These are phyloP conservation scores for Picea mariana DNA, from an alignment of 83 land plant species.

Conservation along the genomic window DNA sequence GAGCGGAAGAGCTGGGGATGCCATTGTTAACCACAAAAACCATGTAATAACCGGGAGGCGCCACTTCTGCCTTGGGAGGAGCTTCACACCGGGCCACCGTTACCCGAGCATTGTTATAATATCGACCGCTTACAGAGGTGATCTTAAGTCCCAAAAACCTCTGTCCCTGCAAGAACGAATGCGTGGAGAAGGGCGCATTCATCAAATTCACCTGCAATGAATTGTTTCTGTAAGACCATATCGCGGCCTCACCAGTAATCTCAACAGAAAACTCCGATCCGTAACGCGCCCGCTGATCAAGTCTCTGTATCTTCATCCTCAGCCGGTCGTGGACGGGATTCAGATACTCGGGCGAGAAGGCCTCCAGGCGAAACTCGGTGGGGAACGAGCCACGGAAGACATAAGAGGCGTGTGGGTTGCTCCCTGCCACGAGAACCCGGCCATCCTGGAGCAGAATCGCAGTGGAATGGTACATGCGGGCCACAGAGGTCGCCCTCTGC, in stretches of 20 bases:
- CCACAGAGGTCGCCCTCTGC: constrained; percentile 24
- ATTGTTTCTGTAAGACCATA: background rate
- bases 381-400: constrained; percentile 26
- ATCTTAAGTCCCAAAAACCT: constrained; percentile 31
- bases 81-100: constrained; percentile 32
- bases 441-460: constrained; percentile 38
- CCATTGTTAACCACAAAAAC: constrained; percentile 61
- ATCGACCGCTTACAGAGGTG: background rate
- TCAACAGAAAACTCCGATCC: constrained; percentile 38
- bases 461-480: constrained; percentile 66
- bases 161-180: constrained; percentile 55
- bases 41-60: constrained; percentile 78
- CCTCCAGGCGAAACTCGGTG: constrained; percentile 53
- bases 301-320: constrained; percentile 6
- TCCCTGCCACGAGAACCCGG: constrained; percentile 33
- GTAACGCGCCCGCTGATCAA: constrained; percentile 32
- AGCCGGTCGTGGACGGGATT: constrained; percentile 24
- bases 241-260: constrained; percentile 16
- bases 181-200: constrained; percentile 58
- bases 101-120: background rate
- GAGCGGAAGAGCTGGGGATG: constrained; percentile 55
- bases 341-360: constrained; percentile 65
- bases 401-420: constrained; percentile 31
- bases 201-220: constrained; percentile 37
- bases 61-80: constrained; percentile 52